Percentiles rank a stretch among this genome's conserved stretches.
Conservation (phyloP, 805 yeast species). For the Jamesozyma spencerorum region DNA sequence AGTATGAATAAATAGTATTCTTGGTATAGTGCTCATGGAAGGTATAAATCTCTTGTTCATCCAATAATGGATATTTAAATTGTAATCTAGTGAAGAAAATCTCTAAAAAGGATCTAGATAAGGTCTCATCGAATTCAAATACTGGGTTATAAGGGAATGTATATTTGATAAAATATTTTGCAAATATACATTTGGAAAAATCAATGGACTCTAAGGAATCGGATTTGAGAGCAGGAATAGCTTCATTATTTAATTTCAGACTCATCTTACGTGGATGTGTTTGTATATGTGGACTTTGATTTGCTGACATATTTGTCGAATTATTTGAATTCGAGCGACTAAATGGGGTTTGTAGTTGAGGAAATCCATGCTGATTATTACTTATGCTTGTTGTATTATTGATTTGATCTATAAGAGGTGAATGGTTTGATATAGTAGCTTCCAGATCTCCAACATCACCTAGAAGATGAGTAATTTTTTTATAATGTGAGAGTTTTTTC, state of each 20-base stretch:
- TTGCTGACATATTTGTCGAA: background rate
- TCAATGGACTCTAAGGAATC: conserved; percentile 34
- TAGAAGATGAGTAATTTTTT: conserved; percentile 31
- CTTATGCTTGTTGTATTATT: background rate
- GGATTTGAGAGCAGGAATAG: conserved; percentile 11
- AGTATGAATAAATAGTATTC: conserved; percentile 32
- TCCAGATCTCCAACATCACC: conserved; percentile 13
- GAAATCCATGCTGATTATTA: background rate
- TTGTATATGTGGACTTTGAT: background rate
- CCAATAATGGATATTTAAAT: conserved; percentile 48
- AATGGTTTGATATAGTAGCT: background rate
- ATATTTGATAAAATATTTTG: conserved; percentile 39
- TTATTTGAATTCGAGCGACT: background rate
- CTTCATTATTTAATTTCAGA: background rate
- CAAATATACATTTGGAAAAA: conserved; percentile 34
- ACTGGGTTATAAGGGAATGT: conserved; percentile 42
- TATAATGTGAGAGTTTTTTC: conserved; percentile 21
- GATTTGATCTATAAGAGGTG: background rate
- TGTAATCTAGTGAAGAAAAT: conserved; percentile 47
- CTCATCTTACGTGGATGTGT: too few relatives aligned
- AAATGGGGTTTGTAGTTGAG: background rate
- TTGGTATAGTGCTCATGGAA: conserved; percentile 43
- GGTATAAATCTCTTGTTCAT: conserved; percentile 41
- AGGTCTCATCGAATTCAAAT: conserved; percentile 40
- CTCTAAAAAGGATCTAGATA: conserved; percentile 42